Percentiles rank a stretch among this genome's conserved stretches.
These are phyloP conservation scores for Rubia tinctorum DNA, from an alignment of 305 asterid species.

Conservation along the genomic window DNA sequence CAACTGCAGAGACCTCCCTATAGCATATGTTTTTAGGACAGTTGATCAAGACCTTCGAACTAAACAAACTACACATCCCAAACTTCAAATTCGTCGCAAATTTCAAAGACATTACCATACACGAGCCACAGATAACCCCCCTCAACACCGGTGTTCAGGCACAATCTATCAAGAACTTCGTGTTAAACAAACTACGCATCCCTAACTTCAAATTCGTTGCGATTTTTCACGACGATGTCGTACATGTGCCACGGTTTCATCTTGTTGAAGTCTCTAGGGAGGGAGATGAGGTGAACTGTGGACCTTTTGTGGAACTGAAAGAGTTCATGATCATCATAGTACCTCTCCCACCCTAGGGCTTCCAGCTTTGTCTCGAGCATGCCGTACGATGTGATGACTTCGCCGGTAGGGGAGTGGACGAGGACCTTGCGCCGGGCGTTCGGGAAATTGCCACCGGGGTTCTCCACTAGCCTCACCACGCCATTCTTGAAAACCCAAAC, in stretches of 20 bases:
- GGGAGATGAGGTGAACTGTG: slow-evolving; percentile 79
- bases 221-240: slow-evolving; percentile 83
- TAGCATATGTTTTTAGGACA: too few relatives aligned
- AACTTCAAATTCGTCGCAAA: too few relatives aligned
- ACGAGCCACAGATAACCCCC: too few relatives aligned
- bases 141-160: too few relatives aligned
- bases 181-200: neutral
- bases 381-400: slow-evolving; percentile 57
- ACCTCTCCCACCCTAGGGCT: slow-evolving; percentile 84
- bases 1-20: too few relatives aligned
- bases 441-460: slow-evolving; percentile 60
- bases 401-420: slow-evolving; percentile 53
- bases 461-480: slow-evolving; percentile 70
- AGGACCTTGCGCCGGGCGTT: slow-evolving; percentile 42
- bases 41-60: too few relatives aligned
- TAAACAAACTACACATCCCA: too few relatives aligned
- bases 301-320: slow-evolving; percentile 80
- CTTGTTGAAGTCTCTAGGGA: slow-evolving; percentile 76
- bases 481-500: slow-evolving; percentile 95
- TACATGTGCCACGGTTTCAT: slow-evolving; percentile 88
- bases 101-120: too few relatives aligned
- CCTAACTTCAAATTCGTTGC: slow-evolving; percentile 62
- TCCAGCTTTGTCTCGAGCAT: slow-evolving; percentile 49
- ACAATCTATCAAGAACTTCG: too few relatives aligned
- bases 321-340: slow-evolving; percentile 66